Evolutionary conservation across 306 rosid genomes (phyloP), one percentile per base, ranked within the genome.

Genomic region (Vigna reflexopilosa): DNA sequence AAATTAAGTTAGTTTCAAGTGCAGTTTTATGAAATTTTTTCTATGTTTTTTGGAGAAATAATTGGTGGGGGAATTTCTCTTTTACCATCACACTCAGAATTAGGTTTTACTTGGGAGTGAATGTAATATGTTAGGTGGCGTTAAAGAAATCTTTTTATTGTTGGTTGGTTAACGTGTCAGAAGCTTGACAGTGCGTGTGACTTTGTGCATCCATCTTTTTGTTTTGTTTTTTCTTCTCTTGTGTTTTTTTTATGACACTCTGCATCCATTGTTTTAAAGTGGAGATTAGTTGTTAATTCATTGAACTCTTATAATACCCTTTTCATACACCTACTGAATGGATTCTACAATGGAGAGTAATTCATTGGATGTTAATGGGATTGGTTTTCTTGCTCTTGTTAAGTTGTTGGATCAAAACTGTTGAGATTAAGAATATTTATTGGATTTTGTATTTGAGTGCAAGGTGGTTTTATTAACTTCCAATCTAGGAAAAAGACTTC

Each of bases 101-200:
- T 84, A 80, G 93, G 83, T 82, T 85, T 86, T 80, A 72, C 89
- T 83, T 85, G 47, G 64, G 75, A 65, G 88, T 81, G 78, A 90
- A 85, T 79, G 64, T 78, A 77, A 52, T 52, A 54, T 51, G 81
- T 82, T 85, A 45, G 72, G 85, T 67, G 73, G 17, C 16, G 26
- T 77, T 72, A 67, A 84, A 84, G 77, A 78, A 76, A 52, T 52
- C 22, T 20, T 76, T 65, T 45, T 72, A 54, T 32, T 80, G 84
- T 30, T 81, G 81, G 85, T 81, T 78, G 80, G 90, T 79, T 89
- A 78, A 82, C 70, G 83, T 72, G 93, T 88, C 97, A 74, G 73
- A 76, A 69, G 77, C 86, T 70, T 82, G 66, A 78, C 67, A 68
- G 74, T 72, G 71, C 73, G 9, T 40, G 81, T 57, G 61, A 75